Evolutionary conservation across 1,139 yeast genomes (phyloP), one percentile per base, ranked within the genome.

Genomic region (Taiozyma sp.): DNA sequence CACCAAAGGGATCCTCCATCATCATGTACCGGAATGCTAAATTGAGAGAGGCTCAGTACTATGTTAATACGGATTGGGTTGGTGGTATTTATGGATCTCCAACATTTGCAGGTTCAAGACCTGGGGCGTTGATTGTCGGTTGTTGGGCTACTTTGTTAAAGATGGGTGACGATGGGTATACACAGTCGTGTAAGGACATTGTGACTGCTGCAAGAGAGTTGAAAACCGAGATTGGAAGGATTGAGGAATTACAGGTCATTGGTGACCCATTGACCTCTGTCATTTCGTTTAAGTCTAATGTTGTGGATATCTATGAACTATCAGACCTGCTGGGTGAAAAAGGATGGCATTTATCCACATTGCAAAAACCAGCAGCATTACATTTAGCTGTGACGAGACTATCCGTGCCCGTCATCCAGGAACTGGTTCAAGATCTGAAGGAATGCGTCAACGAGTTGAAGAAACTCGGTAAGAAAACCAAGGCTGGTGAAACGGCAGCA

Each of bases 51-150:
- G 78, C 86, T 62, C 99, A 93, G 69, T 93, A 93, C 68, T 93
- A 85, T 66, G 78, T 91, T 35, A 77, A 83, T 51, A 74, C 90
- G 2, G 88, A 84, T 54, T 93, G 99, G 99, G 75, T 84, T 9
- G 99, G 99, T 44, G 99, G 99, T 1, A 74, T 93, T 63, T 93
- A 93, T 64, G 99, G 97, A 0, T 89, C 97, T 0, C 97, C 98
- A 3, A 93, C 98, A 0, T 72, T 93, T 48, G 98, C 98, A 0
- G 99, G 99, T 0, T 88, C 97, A 10, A 80, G 98, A 57, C 98
- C 98, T 0, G 99, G 99, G 49, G 98, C 98, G 0, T 73, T 93
- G 47, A 88, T 90, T 77, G 98, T 87, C 16, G 98, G 97, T 0
- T 91, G 98, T 66, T 93, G 98, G 98, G 95, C 97, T 0, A 90